These are phyloP conservation scores for Naematelia encephala DNA, from an alignment of 768 basidiomycete genomes.

Conservation along the genomic window DNA sequence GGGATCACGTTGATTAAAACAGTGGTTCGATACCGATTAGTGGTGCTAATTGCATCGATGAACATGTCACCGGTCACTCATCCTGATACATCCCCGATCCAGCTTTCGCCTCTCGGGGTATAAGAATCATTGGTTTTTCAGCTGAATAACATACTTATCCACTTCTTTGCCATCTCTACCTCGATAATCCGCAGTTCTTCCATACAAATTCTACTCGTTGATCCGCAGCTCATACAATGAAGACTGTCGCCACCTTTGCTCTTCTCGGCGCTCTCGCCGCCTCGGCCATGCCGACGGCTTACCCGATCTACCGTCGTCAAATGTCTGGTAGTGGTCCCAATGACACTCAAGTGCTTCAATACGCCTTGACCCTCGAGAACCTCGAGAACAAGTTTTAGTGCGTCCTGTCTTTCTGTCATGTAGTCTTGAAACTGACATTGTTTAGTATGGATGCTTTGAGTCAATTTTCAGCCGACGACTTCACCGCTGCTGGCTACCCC, in stretches of 20 bases:
- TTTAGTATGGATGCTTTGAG: slow-evolving; percentile 49
- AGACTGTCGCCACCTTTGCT: slow-evolving; percentile 4
- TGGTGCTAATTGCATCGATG: background rate
- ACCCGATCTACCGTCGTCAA: slow-evolving; percentile 8
- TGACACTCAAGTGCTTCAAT: slow-evolving; percentile 34
- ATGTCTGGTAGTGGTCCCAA: slow-evolving; percentile 3
- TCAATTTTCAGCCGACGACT: slow-evolving; percentile 57
- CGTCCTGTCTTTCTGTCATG: slow-evolving; percentile 7
- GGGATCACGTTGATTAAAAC: background rate
- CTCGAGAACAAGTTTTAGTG: slow-evolving; percentile 46
- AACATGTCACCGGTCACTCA: background rate
- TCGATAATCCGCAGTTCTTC: too few relatives aligned
- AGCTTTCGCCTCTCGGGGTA: background rate
- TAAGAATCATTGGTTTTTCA: too few relatives aligned
- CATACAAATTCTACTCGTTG: too few relatives aligned
- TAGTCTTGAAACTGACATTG: slow-evolving; percentile 7
- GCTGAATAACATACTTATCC: too few relatives aligned
- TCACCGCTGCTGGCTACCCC: slow-evolving; percentile 53
- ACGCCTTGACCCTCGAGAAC: slow-evolving; percentile 47
- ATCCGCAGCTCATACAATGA: slow-evolving; percentile 2
- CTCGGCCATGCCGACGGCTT: slow-evolving; percentile 8
- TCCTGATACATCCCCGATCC: background rate
- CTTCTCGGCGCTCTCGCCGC: background rate
- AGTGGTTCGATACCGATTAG: background rate
- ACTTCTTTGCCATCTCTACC: too few relatives aligned